phyloP scores from a whole-genome alignment of 2,329 filamentous ascomycete genomes.

The Phyllosticta ampelicida region DNA sequence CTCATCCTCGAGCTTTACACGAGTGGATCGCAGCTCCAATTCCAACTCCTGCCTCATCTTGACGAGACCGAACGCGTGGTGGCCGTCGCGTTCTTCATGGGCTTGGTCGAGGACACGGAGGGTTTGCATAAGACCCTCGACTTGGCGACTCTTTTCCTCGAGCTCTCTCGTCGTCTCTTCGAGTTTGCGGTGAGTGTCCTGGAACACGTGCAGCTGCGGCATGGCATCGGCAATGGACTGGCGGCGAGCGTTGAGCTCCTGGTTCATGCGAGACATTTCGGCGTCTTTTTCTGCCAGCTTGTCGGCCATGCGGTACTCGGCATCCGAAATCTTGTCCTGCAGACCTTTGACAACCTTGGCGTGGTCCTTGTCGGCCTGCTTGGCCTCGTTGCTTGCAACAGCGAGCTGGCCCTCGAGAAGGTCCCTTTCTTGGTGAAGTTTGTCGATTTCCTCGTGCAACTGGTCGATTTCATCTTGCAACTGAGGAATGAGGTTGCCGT shows the following conservation, averaged over 20 bases:
- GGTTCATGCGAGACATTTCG: slow-evolving; percentile 10
- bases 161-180: slow-evolving; percentile 8
- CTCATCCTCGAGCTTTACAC: slow-evolving; percentile 8
- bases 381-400: slow-evolving; percentile 2
- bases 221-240: slow-evolving; percentile 8
- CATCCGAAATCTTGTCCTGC: slow-evolving; percentile 8
- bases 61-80: slow-evolving; percentile 5
- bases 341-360: slow-evolving; percentile 7
- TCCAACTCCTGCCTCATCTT: slow-evolving; percentile 9
- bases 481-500: slow-evolving; percentile 3
- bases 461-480: slow-evolving; percentile 6
- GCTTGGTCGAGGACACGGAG: slow-evolving; percentile 5
- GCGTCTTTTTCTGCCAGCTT: slow-evolving; percentile 8
- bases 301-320: slow-evolving; percentile 7
- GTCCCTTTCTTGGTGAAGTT: slow-evolving; percentile 5
- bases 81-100: slow-evolving; percentile 8
- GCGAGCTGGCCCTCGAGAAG: slow-evolving; percentile 4
- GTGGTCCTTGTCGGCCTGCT: slow-evolving; percentile 5
- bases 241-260: slow-evolving; percentile 7
- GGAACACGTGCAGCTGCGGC: slow-evolving; percentile 8
- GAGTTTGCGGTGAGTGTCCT: slow-evolving; percentile 6
- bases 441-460: slow-evolving; percentile 8
- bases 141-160: slow-evolving; percentile 10
- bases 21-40: not conserved
- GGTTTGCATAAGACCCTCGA: slow-evolving; percentile 10